A percentile compares a stretch with the other conserved stretches of the same genome.
Conservation (phyloP, 352 stramenopile species). For the Phytopythium montanum region DNA sequence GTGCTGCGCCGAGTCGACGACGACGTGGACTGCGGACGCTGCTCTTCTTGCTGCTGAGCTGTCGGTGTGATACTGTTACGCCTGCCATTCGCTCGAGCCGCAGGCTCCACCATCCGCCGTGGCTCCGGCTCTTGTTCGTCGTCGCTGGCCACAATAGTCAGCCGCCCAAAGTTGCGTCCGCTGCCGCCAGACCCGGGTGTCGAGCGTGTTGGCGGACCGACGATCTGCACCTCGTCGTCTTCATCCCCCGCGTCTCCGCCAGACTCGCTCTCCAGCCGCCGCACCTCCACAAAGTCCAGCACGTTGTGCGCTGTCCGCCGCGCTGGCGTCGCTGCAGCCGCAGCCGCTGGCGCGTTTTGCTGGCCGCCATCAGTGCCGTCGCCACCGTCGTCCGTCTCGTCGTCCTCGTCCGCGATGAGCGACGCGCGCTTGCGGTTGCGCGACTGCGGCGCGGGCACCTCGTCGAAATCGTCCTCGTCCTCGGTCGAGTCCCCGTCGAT, state of each 20-base stretch:
- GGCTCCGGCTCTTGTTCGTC: constrained; percentile 28
- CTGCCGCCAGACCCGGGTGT: constrained; percentile 18
- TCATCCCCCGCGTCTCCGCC: constrained; percentile 16
- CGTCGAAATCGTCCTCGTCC: constrained; percentile 41
- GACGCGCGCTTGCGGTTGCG: constrained; percentile 61
- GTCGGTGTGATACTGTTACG: constrained; percentile 4
- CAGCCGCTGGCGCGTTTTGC: background rate
- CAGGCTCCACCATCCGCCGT: constrained; percentile 19
- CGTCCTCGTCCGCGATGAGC: constrained; percentile 53
- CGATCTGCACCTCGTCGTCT: constrained; percentile 56
- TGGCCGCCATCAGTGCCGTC: background rate
- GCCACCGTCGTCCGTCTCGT: constrained; percentile 23
- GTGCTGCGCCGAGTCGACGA: constrained; percentile 54
- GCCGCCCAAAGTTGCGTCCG: constrained; percentile 15
- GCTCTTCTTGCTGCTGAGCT: constrained; percentile 12
- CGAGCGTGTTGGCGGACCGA: constrained; percentile 22
- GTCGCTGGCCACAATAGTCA: constrained; percentile 53
- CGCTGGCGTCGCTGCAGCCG: background rate
- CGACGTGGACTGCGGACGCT: constrained; percentile 27
- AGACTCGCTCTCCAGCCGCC: constrained; percentile 21
- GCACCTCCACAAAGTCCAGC: background rate
- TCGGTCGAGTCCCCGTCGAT: constrained; percentile 71
- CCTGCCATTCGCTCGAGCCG: constrained; percentile 15
- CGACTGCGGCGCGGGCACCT: constrained; percentile 51
- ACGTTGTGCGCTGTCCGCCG: background rate